Base-by-base conservation (phyloP, 345 rosid species). In the Hibiscus mutabilis region DNA sequence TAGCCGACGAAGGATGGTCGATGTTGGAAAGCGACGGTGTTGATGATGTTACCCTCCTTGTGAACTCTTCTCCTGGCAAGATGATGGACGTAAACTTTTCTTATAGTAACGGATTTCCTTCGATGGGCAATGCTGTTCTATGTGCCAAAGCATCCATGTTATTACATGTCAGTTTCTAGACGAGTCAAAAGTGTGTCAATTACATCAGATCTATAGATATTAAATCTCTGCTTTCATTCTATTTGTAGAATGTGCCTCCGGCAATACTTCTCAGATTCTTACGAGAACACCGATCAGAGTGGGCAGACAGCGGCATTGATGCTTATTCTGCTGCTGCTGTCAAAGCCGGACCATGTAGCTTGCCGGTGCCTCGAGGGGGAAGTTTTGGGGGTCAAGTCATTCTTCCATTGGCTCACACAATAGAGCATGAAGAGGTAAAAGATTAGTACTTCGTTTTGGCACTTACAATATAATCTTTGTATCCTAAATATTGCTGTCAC, bases 81-180 rank as follows among this genome's bases (percentile, higher is more conserved):
- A 82, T 95, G 84, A 83, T 86, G 88, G 89, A 89, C 70, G 79
- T 75, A 62, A 87, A 84, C 72, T 84, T 87, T 65, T 82, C 97
- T 52, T 95, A 89, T 37, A 55, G 89, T 9, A 81, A 80, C 79
- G 97, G 99, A 12, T 87, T 85, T 77, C 86, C 91, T 63, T 81
- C 94, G 21, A 85, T 90, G 85, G 86, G 84, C 65, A 89, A 78
- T 68, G 89, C 97, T 0, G 89, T 95, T 60, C 79, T 92, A 44
- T 90, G 98, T 72, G 99, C 97, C 65, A 95, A 92, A 77, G 99
- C 99, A 69, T 95, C 99, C 40, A 95, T 95, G 99, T 83, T 92
- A 58, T 81, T 95, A 74, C 98, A 92, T 88, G 99, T 89, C 24
- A 66, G 69, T 21, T 75, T n/a, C 65, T 22, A 46, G 42, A 29